Conservation (phyloP, 495 filamentous ascomycete species). For the Bathelium albidoporum region DNA sequence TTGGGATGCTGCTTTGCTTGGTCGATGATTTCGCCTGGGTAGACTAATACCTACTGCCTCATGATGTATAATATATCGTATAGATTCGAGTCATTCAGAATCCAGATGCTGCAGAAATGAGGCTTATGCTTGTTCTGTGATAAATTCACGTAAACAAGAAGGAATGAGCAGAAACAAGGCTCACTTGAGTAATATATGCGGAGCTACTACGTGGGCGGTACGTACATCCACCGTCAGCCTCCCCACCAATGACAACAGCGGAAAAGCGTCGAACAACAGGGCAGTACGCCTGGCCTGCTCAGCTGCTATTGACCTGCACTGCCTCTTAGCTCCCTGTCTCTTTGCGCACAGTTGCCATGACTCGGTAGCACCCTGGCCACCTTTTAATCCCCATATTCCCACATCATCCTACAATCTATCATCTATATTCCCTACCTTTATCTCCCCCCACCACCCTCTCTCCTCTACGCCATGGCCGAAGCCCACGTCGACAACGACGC, state of each 20-base stretch:
- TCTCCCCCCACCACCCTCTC: background rate
- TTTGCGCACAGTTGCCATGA: background rate
- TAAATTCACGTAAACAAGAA: no score
- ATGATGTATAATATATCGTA: no score
- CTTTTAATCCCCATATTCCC: background rate
- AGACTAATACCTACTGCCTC: no score
- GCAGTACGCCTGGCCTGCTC: background rate
- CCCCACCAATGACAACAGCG: background rate
- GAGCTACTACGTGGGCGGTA: background rate
- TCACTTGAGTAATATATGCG: background rate
- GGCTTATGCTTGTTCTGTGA: no score
- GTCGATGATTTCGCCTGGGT: background rate
- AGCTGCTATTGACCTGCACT: background rate
- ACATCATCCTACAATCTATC: background rate
- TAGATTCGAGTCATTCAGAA: no score
- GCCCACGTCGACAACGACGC: slow-evolving; percentile 10
- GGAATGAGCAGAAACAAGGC: no score
- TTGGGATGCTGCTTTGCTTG: background rate
- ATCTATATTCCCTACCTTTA: background rate
- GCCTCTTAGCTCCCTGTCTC: background rate
- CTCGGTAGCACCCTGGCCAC: background rate
- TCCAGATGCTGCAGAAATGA: no score
- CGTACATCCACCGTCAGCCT: background rate
- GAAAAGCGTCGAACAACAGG: background rate
- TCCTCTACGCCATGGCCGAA: background rate